These are phyloP conservation scores for Phaffia tasmanica DNA, from an alignment of 768 basidiomycete genomes.

Conservation along the genomic window DNA sequence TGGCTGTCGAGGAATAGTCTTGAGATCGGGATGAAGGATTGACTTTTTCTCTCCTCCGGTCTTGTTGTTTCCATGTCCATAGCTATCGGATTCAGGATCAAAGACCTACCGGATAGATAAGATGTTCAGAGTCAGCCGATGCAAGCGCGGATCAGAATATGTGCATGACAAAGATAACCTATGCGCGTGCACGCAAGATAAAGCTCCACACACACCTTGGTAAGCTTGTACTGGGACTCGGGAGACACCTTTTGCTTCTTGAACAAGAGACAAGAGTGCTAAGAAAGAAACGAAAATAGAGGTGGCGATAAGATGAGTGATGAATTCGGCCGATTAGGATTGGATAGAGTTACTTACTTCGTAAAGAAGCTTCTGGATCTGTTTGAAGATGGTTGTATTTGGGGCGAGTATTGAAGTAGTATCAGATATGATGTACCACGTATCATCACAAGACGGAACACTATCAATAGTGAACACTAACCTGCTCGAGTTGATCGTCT, in stretches of 20 bases:
- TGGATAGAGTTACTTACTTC: slow-evolving; percentile 44
- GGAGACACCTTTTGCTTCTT: slow-evolving; percentile 57
- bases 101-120: slow-evolving; percentile 49
- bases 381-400: slow-evolving; percentile 32
- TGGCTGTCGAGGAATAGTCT: slow-evolving; percentile 75
- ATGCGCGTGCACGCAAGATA: background rate
- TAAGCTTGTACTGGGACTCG: slow-evolving; percentile 72
- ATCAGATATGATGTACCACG: too few species aligned
- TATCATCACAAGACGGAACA: background rate
- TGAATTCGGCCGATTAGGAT: background rate
- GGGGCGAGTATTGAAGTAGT: background rate
- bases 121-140: slow-evolving; percentile 3
- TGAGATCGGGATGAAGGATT: slow-evolving; percentile 77
- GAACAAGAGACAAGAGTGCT: slow-evolving; percentile 69
- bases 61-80: slow-evolving; percentile 85
- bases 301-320: background rate
- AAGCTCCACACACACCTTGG: slow-evolving; percentile 50
- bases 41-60: slow-evolving; percentile 61
- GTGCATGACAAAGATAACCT: background rate
- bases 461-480: background rate
- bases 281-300: background rate
- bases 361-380: slow-evolving; percentile 63
- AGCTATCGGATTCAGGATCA: slow-evolving; percentile 50
- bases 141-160: too few species aligned
- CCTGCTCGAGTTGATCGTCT: slow-evolving; percentile 45